Percentiles rank a stretch among this genome's conserved stretches.
Evolutionary conservation across 2,329 filamentous ascomycete species (phyloP).

Genomic region (Cryphonectria carpinicola): DNA sequence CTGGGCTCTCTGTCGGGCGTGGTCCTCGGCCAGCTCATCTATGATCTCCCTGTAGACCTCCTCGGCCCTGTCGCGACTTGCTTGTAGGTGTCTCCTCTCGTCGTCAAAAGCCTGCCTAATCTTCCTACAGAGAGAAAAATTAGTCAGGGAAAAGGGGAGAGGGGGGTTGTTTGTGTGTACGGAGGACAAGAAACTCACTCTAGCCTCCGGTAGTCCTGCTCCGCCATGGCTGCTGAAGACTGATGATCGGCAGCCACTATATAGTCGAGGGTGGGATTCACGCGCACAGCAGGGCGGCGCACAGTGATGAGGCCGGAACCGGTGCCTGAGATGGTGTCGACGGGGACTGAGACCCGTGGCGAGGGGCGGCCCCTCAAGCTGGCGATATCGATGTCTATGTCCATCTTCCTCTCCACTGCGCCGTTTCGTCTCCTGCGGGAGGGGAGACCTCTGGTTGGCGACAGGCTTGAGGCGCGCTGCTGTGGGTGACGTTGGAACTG

Average conservation of each 20-base stretch:
- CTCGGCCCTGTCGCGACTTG: constrained; percentile 56
- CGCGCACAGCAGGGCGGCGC: constrained; percentile 24
- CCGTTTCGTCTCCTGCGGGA: constrained; percentile 11
- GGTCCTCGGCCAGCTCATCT: constrained; percentile 24
- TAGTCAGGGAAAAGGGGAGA: not conserved
- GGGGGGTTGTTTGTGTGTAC: not conserved
- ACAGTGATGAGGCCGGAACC: constrained; percentile 26
- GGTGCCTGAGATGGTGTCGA: constrained; percentile 27
- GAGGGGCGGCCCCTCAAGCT: not conserved
- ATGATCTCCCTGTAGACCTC: constrained; percentile 48
- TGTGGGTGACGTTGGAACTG: constrained; percentile 31
- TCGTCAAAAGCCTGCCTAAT: constrained; percentile 57
- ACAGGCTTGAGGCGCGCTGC: constrained; percentile 39
- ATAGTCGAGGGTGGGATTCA: constrained; percentile 15
- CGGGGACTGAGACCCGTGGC: constrained; percentile 22
- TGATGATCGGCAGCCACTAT: constrained; percentile 16
- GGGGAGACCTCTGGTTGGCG: constrained; percentile 34
- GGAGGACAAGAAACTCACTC: constrained; percentile 17
- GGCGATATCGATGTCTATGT: constrained; percentile 22
- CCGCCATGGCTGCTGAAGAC: constrained; percentile 1
- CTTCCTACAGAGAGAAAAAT: constrained; percentile 26
- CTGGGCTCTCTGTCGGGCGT: constrained; percentile 17
- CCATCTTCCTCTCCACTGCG: constrained; percentile 23
- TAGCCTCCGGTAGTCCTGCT: constrained; percentile 19
- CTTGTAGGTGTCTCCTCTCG: constrained; percentile 58